Evolutionary conservation across 305 asterid genomes (phyloP).

Genomic region (Rubia peregrina): DNA sequence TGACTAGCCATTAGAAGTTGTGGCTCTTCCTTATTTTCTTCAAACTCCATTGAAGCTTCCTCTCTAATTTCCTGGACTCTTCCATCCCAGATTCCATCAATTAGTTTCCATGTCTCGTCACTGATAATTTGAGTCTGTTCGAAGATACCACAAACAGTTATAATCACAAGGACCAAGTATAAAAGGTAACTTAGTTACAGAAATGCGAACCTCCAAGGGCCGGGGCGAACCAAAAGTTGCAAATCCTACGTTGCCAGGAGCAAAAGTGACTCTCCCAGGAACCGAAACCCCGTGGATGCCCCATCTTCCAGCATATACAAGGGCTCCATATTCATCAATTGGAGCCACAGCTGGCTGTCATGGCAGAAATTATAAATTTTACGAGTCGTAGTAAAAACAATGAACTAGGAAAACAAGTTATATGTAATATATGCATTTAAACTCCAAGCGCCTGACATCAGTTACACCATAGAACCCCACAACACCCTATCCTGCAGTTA

Average conservation of each 20-base stretch:
- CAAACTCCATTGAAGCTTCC: constrained; percentile 48
- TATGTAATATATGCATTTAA: neutral
- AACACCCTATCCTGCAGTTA: neutral
- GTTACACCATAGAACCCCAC: neutral
- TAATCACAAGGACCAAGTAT: neutral
- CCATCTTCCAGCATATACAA: constrained; percentile 89
- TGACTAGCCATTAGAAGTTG: constrained; percentile 83
- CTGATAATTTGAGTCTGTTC: constrained; percentile 86
- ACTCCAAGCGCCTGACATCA: neutral
- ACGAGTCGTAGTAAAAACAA: neutral
- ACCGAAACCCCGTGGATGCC: constrained; percentile 87
- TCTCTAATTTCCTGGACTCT: constrained; percentile 63
- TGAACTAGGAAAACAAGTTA: neutral
- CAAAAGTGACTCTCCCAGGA: constrained; percentile 99
- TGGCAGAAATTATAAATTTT: constrained; percentile 15
- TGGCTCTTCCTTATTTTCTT: constrained; percentile 62
- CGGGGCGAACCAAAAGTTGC: constrained; percentile 91
- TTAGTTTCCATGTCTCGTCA: constrained; percentile 82
- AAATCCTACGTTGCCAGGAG: constrained; percentile 96
- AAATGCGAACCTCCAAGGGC: constrained; percentile 71
- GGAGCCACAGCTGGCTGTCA: constrained; percentile 68
- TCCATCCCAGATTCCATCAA: constrained; percentile 80
- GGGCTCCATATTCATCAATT: constrained; percentile 87
- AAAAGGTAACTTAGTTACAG: neutral
- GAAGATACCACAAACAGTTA: constrained; percentile 16